Evolutionary conservation across 139 green algal genomes (phyloP), one percentile per base, ranked within the genome.

Genomic region (Chlamydomonas schloesseri): DNA sequence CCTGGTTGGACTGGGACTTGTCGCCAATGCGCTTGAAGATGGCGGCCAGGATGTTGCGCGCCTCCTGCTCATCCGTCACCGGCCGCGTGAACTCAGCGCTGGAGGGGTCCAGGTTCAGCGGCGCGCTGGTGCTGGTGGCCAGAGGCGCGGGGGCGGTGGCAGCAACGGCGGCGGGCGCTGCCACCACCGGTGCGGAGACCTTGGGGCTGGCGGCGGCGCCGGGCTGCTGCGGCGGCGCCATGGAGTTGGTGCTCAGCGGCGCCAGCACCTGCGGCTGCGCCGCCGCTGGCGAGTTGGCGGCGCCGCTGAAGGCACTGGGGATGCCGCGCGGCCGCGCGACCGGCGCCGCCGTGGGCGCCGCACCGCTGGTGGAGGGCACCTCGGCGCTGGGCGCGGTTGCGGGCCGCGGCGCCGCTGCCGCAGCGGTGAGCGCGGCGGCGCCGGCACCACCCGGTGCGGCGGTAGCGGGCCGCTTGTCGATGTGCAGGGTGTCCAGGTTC

Each of bases 11-110:
- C 20, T 82, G 87, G 14, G 71, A 65, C 87, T 97, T 95, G 55
- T 97, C 93, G 73, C 93, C 93, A 62, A 97, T 96, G 85, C 94
- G 93, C 82, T 95, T 94, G 89, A 97, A 97, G 73, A 97, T 95
- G 72, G 81, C 58, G 33, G 92, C 90, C 76, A 97, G 88, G 72
- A 90, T 83, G 58, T 86, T 84, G 50, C 93, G 90, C 0, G 93
- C 85, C 42, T 90, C 83, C 37, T 71, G 29, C 15, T 88, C 86
- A 34, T 92, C 85, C 0, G 55, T 24, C 11, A 67, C 77, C 0
- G 47, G 57, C 55, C 50, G 37, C 31, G n/a, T 82, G 64, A 79
- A 91, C 36, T 82, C 62, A 3, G 13, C 5, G 31, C 79, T 85
- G 23, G 79, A 85, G 23, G 79, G 79, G 34, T 76, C 65, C 46